phyloP scores from a whole-genome alignment of 1,284 basidiomycete species.

The Cryptococcus maquisensis region DNA sequence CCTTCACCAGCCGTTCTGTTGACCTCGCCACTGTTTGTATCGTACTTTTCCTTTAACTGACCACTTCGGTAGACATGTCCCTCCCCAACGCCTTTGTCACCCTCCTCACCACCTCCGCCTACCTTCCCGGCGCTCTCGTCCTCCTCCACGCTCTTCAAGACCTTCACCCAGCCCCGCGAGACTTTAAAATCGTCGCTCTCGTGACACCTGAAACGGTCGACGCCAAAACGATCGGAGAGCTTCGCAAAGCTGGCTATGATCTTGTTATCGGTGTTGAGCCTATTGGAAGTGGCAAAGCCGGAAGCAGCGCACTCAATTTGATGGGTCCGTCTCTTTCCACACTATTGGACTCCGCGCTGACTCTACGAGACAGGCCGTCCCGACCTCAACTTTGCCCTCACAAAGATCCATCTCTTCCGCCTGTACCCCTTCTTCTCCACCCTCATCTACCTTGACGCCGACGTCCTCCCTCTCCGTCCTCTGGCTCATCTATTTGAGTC shows the following conservation, averaged over 20 bases:
- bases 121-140: slow-evolving; percentile 87
- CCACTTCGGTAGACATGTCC: slow-evolving; percentile 15
- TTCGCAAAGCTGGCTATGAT: slow-evolving; percentile 71
- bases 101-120: slow-evolving; percentile 81
- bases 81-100: slow-evolving; percentile 68
- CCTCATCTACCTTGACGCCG: slow-evolving; percentile 92
- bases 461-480: slow-evolving; percentile 82
- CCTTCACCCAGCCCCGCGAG: slow-evolving; percentile 61
- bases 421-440: slow-evolving; percentile 74
- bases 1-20: too few relatives aligned
- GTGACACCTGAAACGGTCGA: slow-evolving; percentile 90
- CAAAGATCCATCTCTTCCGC: slow-evolving; percentile 92
- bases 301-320: slow-evolving; percentile 62
- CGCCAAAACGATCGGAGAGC: slow-evolving; percentile 73
- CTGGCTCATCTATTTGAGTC: slow-evolving; percentile 81
- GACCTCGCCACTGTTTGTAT: too few relatives aligned
- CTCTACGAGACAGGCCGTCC: slow-evolving; percentile 65
- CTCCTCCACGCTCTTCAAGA: slow-evolving; percentile 77
- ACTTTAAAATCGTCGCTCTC: slow-evolving; percentile 84
- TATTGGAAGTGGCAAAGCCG: slow-evolving; percentile 58
- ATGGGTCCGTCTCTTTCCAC: slow-evolving; percentile 65
- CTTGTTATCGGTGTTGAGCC: slow-evolving; percentile 86
- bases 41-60: too few relatives aligned
- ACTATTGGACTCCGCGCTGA: neutral
- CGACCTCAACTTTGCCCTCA: slow-evolving; percentile 85